A percentile compares a stretch with the other conserved stretches of the same genome.
Conservation (phyloP, 441 rosid species). For the Populus hybrid region DNA sequence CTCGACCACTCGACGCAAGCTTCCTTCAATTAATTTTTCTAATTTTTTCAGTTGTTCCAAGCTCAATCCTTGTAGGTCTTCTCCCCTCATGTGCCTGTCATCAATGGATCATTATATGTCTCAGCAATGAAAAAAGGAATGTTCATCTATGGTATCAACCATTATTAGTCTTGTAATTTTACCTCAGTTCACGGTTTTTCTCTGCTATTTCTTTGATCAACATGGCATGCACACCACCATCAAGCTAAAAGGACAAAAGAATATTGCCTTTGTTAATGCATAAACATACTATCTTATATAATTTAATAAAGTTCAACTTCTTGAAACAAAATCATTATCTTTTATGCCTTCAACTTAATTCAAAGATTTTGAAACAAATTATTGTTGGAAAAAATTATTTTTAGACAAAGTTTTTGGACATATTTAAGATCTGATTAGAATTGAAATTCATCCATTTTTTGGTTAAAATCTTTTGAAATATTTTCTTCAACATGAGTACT, state of each 20-base stretch:
- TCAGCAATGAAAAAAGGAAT: background rate
- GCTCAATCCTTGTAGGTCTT: conserved; percentile 33
- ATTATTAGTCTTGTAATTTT: background rate
- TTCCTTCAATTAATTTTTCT: conserved; percentile 26
- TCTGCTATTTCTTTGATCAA: conserved; percentile 36
- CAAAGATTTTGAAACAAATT: background rate
- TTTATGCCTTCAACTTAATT: background rate
- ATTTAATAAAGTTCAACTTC: background rate
- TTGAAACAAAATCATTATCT: background rate
- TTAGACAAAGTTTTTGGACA: too few species aligned
- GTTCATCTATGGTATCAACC: background rate
- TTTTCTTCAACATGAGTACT: too few species aligned
- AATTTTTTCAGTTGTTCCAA: conserved; percentile 22
- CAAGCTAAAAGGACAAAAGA: conserved; percentile 26
- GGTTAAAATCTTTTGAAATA: too few species aligned
- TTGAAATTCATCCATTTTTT: too few species aligned
- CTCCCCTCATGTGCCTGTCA: conserved; percentile 38
- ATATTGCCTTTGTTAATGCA: background rate
- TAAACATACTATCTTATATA: background rate
- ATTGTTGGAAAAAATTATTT: too few species aligned
- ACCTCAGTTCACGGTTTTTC: conserved; percentile 39
- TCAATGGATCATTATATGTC: background rate
- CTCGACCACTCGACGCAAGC: conserved; percentile 25
- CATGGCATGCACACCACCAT: conserved; percentile 10
- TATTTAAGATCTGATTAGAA: too few species aligned